These are phyloP conservation scores for Cordyceps cateniannulata DNA, from an alignment of 2,329 filamentous ascomycete genomes.

Conservation along the genomic window DNA sequence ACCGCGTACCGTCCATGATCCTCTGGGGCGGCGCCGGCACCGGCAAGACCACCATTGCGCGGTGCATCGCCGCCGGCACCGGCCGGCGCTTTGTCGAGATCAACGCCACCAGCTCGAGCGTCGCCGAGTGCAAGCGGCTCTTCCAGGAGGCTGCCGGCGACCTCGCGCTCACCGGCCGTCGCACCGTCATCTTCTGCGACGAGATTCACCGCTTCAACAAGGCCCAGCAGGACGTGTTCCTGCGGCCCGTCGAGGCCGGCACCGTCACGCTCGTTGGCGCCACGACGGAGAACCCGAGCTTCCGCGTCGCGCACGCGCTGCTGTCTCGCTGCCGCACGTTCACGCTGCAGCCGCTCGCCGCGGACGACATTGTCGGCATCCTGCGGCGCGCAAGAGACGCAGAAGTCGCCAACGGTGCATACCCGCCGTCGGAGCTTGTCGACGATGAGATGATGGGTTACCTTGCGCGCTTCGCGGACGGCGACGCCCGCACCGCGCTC, in stretches of 20 bases:
- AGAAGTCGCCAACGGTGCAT: constrained; percentile 38
- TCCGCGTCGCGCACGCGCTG: constrained; percentile 83
- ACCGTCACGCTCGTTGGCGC: constrained; percentile 89
- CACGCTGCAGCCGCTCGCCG: constrained; percentile 68
- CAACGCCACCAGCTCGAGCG: constrained; percentile 83
- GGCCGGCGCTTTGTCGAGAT: constrained; percentile 89
- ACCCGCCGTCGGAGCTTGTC: constrained; percentile 50
- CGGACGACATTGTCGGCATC: constrained; percentile 67
- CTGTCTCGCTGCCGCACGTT: constrained; percentile 88
- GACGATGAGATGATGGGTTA: constrained; percentile 74
- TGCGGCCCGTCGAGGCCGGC: constrained; percentile 86
- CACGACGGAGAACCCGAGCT: constrained; percentile 94
- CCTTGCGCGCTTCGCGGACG: constrained; percentile 80
- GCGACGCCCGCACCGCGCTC: constrained; percentile 85
- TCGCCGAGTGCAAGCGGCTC: constrained; percentile 86
- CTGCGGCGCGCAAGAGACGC: constrained; percentile 65
- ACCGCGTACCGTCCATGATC: constrained; percentile 89
- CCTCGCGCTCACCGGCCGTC: constrained; percentile 70
- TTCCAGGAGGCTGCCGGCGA: constrained; percentile 82
- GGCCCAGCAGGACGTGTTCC: constrained; percentile 88
- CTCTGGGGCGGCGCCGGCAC: constrained; percentile 81
- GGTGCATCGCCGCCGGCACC: constrained; percentile 77
- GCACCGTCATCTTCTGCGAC: constrained; percentile 96
- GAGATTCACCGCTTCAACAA: constrained; percentile 93
- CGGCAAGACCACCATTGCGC: constrained; percentile 86